Base-by-base conservation (phyloP, 352 stramenopile species). In the Phytophthora syringae region DNA sequence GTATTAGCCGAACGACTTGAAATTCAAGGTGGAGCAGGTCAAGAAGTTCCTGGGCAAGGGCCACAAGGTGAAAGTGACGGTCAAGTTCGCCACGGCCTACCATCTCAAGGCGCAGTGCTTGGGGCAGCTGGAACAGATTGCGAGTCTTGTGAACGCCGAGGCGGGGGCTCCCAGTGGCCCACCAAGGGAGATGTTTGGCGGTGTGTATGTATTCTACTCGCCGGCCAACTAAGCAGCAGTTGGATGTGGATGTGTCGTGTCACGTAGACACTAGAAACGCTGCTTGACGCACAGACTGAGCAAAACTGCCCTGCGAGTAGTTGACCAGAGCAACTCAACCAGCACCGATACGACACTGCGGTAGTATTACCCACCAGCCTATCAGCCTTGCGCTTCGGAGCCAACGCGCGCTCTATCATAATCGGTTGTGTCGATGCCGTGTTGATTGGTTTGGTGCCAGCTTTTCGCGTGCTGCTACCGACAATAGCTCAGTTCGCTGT, bases 1-100 rank as follows among this genome's bases (percentile, higher is more conserved):
- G 4, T 21, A 36, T 15, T 49, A 93, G 85, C 54, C 45, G 2
- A 78, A 93, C 48, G 85, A 93, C 52, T 70, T 92, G 60, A 81
- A 86, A 37, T 77, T 86, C 45, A 93, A 93, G 68, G 78, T 85
- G 15, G 70, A 89, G 3, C 82, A 92, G 27, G 48, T 90, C 34
- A 88, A 80, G 56, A 74, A 79, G 49, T 92, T 92, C 50, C 62
- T 93, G 30, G 52, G 48, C 57, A 92, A 91, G 62, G 84, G 79
- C n/a, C 84, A 93, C 73, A 91, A 91, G 59, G 84, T 93, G 32
- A 91, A 92, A 64, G 70, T 90, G 16, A 86, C 79, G 16, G 64
- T 91, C 68, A 89, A 88, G 60, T 93, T 88, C 51, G 71, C 61
- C 12, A 72, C 79, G 24, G 72, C 86, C 18, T 85, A 82, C 59